Base-by-base conservation (phyloP, 2,329 filamentous ascomycete genomes). In the Trichoderma sp. region DNA sequence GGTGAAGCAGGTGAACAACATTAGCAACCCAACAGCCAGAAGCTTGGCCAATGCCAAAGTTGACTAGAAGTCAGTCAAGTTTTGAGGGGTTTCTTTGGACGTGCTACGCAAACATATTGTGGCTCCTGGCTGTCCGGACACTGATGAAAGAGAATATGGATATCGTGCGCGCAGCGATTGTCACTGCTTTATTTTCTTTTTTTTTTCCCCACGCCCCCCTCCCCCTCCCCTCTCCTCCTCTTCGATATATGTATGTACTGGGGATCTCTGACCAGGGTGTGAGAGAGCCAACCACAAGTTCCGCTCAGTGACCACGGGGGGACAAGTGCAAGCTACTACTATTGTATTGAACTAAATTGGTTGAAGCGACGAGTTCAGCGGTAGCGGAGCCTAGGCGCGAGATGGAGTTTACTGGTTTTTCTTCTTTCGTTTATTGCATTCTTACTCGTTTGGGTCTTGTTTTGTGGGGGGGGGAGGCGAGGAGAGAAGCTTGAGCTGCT, bases 1-100 rank as follows among this genome's bases (percentile, higher is more conserved):
- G 54, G 82, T 92, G 70, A 89, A 89, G 69, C 87, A 96, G 72
- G 90, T 93, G 71, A 97, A 97, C 79, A 95, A 96, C 74, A 84
- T 97, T 67, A 87, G 86, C 72, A 91, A 90, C 70, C 90, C 91
- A 13, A 86, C 84, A 64, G 86, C 89, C 61, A 86, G 86, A 71
- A 88, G 86, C 74, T 83, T 95, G 54, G 89, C 89, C 69, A 89
- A 85, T 74, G 92, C 92, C 24, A 93, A 92, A 81, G 88, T 94
- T 75, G 92, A 95, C 79, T 94, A 72, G 56, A 24, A 24, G 59
- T 54, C 46, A 28, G 34, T 13, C 51, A 26, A 65, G 32, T 39
- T n/a, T 24, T 18, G 39, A 46, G 32, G 18, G 52, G 32, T 34
- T 34, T 13, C 34, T n/a, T 37, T 56, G 18, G 37, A 34, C 37